phyloP scores from a whole-genome alignment of 129 eudicot species.

The Chrysanthemum seticuspe region DNA sequence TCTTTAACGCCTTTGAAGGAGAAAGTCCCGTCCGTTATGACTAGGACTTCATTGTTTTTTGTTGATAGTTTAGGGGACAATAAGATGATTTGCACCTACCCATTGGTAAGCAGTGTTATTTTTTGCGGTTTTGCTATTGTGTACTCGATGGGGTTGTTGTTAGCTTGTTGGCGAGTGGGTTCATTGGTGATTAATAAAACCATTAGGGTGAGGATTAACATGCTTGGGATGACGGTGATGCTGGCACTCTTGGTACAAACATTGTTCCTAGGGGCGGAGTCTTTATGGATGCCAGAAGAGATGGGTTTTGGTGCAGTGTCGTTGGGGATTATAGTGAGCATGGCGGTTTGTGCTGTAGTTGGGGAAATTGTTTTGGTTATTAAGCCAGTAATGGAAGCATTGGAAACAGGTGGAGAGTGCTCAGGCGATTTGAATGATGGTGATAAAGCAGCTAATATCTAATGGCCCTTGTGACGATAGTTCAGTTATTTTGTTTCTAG shows the following conservation, averaged over 20 bases:
- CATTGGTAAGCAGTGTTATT: conserved; percentile 40
- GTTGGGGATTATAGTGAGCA: conserved; percentile 31
- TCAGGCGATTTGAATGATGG: conserved; percentile 13
- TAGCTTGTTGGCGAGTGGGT: conserved; percentile 59
- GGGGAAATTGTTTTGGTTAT: conserved; percentile 55
- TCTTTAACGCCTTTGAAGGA: conserved; percentile 36
- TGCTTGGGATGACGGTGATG: conserved; percentile 42
- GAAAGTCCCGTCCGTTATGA: conserved; percentile 31
- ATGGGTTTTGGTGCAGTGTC: conserved; percentile 19
- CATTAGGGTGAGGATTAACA: conserved; percentile 36
- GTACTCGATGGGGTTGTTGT: conserved; percentile 40
- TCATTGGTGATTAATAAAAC: conserved; percentile 60
- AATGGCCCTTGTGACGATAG: conserved; percentile 1
- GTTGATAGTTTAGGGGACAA: conserved; percentile 29
- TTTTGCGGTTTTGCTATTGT: conserved; percentile 50
- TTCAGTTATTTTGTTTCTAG: not conserved
- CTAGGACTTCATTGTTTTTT: conserved; percentile 25
- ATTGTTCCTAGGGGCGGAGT: not conserved
- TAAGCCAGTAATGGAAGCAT: conserved; percentile 56
- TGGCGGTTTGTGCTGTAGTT: conserved; percentile 40
- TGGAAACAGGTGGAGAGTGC: conserved; percentile 34
- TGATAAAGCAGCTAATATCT: conserved; percentile 1
- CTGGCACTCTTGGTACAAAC: conserved; percentile 17
- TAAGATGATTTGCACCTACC: conserved; percentile 49
- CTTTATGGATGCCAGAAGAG: not conserved